Evolutionary conservation across 352 stramenopile genomes (phyloP).

Genomic region (Plasmopara viticola): DNA sequence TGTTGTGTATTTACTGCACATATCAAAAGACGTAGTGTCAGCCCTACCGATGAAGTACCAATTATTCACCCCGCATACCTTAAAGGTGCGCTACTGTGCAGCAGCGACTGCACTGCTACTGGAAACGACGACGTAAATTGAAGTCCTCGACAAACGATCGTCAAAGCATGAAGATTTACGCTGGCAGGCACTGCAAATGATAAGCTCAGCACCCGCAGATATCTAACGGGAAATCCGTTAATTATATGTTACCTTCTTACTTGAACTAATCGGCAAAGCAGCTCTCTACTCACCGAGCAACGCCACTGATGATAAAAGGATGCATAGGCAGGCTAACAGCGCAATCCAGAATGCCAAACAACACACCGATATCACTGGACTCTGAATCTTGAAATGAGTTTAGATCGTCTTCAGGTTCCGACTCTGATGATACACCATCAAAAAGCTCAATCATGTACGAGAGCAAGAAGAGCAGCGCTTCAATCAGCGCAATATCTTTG

Average conservation of each 20-base stretch:
- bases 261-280: background rate
- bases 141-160: constrained; percentile 44
- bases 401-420: constrained; percentile 43
- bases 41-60: background rate
- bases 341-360: constrained; percentile 45
- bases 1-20: constrained; percentile 54
- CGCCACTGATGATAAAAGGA: constrained; percentile 46
- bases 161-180: constrained; percentile 39
- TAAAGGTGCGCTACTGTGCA: constrained; percentile 44
- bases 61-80: constrained; percentile 23
- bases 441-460: constrained; percentile 77
- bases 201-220: constrained; percentile 50
- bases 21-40: background rate
- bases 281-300: constrained; percentile 33
- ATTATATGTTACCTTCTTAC: background rate
- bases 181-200: constrained; percentile 45
- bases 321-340: constrained; percentile 46
- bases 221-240: constrained; percentile 26
- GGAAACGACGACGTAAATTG: constrained; percentile 36
- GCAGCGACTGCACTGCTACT: constrained; percentile 40
- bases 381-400: constrained; percentile 13
- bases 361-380: constrained; percentile 45
- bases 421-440: constrained; percentile 74
- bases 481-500: constrained; percentile 49
- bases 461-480: constrained; percentile 68